Evolutionary conservation across 805 yeast species (phyloP).

Genomic region (Cyberlindnera subsufficiens): DNA sequence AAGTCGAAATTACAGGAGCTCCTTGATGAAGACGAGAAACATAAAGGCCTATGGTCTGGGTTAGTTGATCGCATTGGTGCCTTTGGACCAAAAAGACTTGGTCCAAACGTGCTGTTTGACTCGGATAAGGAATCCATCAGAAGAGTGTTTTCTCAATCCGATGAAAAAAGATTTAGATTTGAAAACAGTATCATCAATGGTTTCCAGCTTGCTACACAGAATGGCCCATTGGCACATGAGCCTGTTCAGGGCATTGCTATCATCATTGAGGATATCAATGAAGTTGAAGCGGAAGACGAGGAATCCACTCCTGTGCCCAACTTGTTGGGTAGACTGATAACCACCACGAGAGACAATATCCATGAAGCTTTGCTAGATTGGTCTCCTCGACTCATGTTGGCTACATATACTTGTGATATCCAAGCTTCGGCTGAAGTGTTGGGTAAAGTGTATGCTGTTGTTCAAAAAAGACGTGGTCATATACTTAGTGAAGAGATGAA

Average conservation of each 20-base stretch:
- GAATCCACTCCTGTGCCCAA: constrained; percentile 33
- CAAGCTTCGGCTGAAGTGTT: constrained; percentile 93
- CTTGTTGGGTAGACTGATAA: constrained; percentile 65
- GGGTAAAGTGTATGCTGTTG: constrained; percentile 93
- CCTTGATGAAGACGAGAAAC: constrained; percentile 23
- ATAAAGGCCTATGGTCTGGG: constrained; percentile 24
- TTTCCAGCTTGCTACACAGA: constrained; percentile 72
- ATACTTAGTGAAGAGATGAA: constrained; percentile 91
- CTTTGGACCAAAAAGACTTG: constrained; percentile 74
- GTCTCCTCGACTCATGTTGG: constrained; percentile 88
- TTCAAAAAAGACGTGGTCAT: constrained; percentile 80
- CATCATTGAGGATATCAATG: constrained; percentile 30
- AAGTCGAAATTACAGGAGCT: constrained; percentile 26
- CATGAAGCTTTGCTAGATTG: constrained; percentile 67
- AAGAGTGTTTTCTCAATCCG: constrained; percentile 23
- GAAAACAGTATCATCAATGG: constrained; percentile 73
- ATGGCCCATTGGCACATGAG: constrained; percentile 88
- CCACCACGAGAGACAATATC: constrained; percentile 66
- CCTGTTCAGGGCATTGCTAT: constrained; percentile 76
- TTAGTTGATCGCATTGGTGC: constrained; percentile 41
- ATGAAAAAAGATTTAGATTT: constrained; percentile 28
- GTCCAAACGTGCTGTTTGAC: constrained; percentile 72
- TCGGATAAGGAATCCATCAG: constrained; percentile 30
- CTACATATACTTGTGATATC: constrained; percentile 90
- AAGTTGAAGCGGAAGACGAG: constrained; percentile 25